Base-by-base conservation (phyloP, 495 filamentous ascomycete genomes). In the Talaromyces trachyspermus region DNA sequence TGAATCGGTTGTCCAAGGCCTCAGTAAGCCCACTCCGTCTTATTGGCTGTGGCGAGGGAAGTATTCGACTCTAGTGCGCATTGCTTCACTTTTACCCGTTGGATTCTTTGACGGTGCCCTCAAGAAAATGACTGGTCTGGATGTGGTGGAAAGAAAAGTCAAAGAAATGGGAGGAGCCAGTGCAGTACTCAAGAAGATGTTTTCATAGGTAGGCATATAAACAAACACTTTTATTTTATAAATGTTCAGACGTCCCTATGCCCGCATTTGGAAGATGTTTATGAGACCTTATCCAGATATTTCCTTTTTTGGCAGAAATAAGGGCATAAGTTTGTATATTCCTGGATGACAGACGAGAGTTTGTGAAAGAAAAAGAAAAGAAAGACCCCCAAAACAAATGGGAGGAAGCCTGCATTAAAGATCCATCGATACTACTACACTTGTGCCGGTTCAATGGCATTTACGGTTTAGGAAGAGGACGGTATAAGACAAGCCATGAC, bases 21-120 rank as follows among this genome's bases (percentile, higher is more conserved):
- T 67, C 22, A 39, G 60, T n/a, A 58, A 50, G 47, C 29, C 51
- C 17, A 58, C 38, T 17, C 60, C 58, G 15, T 54, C 53, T 44
- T 26, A 42, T 17, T 37, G 49, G 32, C 59, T 69, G 38, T 70
- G 64, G 64, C 54, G 52, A 25, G 65, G 65, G 3, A 55, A 57
- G 12, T 22, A 52, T 43, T 53, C 60, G 14, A 50, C 45, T 15
- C 11, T 61, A 19, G 51, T 41, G 12, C 38, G 60, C 45, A 24
- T 65, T 19, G 49, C 39, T 17, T 40, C 49, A 2, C n/a, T 57
- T 22, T 51, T 66, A 39, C 63, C 65, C 12, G 20, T 52, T 44
- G 54, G 60, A 11, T 43, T 53, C 22, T 53, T 65, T 23, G 63
- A 69, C 49, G 56, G 58, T 12, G 48, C 40, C 30, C 20, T 60